Evolutionary conservation across 768 basidiomycete genomes (phyloP), one percentile per base, ranked within the genome.

Genomic region (Tephrocybe sp.): DNA sequence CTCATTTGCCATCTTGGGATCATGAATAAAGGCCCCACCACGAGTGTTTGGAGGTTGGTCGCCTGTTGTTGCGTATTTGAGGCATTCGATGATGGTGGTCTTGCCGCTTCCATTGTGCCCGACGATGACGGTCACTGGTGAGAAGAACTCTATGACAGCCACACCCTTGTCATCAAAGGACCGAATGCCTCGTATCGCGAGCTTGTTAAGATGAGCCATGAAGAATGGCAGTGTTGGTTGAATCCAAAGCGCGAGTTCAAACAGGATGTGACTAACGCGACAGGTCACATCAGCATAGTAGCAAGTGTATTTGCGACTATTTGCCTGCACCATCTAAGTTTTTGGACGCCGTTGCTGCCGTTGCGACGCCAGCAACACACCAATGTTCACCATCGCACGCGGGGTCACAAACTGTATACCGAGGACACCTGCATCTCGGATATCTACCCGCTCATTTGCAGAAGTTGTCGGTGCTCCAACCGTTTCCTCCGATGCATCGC

Each of bases 1-100:
- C 77, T 98, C 94, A 64, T 96, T 95, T 6, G 97, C 97, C 85
- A 99, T 96, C 77, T 97, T 97, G 1, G 97, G 97, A 70, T 99
- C 97, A 68, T 99, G 97, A 3, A 99, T 73, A 69, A 98, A 99
- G 0, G 97, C 97, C n/a, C 96, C 97, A 26, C 96, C 96, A 54
- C 94, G 93, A 20, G 95, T 93, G 64, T 96, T 96, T 1, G 97
- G 92, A 0, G 97, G 97, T 60, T 98, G 89, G 68, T 98, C 96
- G 24, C 97, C 97, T 0, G 97, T 99, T 0, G 97, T 97, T 10
- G 93, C 93, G 66, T 99, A 99, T 75, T 98, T 98, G 68, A 99
- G 81, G 71, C 96, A 98, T 77, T 99, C 97, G 69, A 99, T 98
- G 65, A 98, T 90, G 0, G 96, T 99, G 2, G 97, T 99, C 73